Base-by-base conservation (phyloP, 1,284 basidiomycete species). In the Laetiporus sulphureus region DNA sequence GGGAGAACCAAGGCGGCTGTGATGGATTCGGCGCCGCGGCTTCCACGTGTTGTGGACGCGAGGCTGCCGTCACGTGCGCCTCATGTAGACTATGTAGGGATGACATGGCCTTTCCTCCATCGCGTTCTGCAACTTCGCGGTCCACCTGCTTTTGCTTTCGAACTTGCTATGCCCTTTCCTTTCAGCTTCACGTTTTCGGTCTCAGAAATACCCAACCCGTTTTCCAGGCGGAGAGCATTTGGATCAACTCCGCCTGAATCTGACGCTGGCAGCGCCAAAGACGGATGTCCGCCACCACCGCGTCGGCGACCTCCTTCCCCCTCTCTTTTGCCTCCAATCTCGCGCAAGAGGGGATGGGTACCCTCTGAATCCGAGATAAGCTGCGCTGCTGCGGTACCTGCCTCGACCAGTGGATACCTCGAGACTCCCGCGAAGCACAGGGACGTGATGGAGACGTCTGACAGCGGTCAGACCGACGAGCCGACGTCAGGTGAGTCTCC, bases 181-280 rank as follows among this genome's bases (percentile, higher is more conserved):
- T 85, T 85, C 58, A 81, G 79, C 36, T 85, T 85, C 58, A 81
- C 79, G 35, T 85, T 85, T 64, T 72, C 66, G 29, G 73, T 81
- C 11, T 77, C 81, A 5, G 80, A 78, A 7, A 57, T 82, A 34
- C 57, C 68, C n/a, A 84, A 84, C 51, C 82, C 82, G 8, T 84
- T 85, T 61, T 59, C 67, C 21, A 35, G 52, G 30, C 46, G 54
- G 18, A 34, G 47, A 32, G 46, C 44, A 42, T 41, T 50, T 38
- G 53, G 50, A 39, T 46, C 53, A 49, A 52, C 54, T 57, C 57
- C 58, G 58, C 48, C 45, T 40, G 32, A 38, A 40, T 29, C 40
- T 29, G 35, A 41, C 35, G 35, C 40, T 18, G 25, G 31, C n/a
- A 35, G 31, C 32, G 22, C 24, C 40, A 42, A 32, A 24, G 42